These are phyloP conservation scores for Sclerotinia borealis DNA, from an alignment of 2,329 filamentous ascomycete species.

Conservation along the genomic window DNA sequence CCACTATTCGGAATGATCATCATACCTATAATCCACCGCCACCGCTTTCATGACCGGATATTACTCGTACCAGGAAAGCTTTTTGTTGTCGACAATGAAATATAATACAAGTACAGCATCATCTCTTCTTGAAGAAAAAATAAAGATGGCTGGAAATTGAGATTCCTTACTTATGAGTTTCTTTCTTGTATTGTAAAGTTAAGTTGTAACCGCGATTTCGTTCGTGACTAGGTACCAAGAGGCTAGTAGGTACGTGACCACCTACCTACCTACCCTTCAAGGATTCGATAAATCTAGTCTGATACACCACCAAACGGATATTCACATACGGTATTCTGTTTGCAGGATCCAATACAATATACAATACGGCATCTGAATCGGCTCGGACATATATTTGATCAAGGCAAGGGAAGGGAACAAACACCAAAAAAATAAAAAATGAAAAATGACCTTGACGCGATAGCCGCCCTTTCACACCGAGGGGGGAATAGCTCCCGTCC, in stretches of 20 bases:
- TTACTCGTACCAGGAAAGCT: neutral
- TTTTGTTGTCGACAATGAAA: neutral
- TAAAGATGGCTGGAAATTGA: neutral
- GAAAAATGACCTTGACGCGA: neutral
- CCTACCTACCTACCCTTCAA: neutral
- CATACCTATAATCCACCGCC: neutral
- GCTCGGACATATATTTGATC: conserved; percentile 2
- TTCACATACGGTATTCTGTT: neutral
- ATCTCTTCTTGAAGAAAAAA: neutral
- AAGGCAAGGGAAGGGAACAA: neutral
- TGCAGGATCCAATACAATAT: too few relatives aligned
- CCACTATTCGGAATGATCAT: neutral
- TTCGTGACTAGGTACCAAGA: too few relatives aligned
- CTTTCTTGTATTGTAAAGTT: too few relatives aligned
- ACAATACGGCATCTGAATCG: neutral
- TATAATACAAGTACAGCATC: too few relatives aligned
- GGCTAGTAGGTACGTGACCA: too few relatives aligned
- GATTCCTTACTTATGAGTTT: neutral
- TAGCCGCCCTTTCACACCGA: conserved; percentile 3
- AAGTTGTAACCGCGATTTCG: neutral
- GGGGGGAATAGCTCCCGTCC: neutral
- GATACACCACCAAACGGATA: conserved; percentile 1
- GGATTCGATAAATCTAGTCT: neutral
- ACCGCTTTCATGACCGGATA: neutral
- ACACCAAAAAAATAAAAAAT: neutral